phyloP scores from a whole-genome alignment of 768 basidiomycete genomes.

The Grammothele lineata region DNA sequence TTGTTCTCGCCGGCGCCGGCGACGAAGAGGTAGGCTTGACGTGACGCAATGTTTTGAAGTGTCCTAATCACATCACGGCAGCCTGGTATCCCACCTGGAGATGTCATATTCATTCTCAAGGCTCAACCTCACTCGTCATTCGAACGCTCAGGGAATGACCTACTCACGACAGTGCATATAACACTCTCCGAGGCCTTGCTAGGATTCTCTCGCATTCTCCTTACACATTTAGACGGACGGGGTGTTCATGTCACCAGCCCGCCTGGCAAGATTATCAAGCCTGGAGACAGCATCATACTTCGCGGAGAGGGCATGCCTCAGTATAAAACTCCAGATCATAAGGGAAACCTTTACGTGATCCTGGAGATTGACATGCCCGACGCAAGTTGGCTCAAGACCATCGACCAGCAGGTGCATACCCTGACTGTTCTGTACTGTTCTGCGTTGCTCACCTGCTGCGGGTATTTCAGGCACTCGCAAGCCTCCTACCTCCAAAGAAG shows the following conservation, averaged over 20 bases:
- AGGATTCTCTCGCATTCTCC: conserved; percentile 88
- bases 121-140: conserved; percentile 71
- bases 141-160: conserved; percentile 76
- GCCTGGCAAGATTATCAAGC: conserved; percentile 69
- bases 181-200: conserved; percentile 92
- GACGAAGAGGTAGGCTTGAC: conserved; percentile 74
- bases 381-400: conserved; percentile 65
- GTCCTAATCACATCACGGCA: too few species aligned
- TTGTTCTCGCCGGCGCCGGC: conserved; percentile 87
- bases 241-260: conserved; percentile 80
- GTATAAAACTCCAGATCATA: conserved; percentile 56
- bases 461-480: conserved; percentile 59
- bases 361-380: conserved; percentile 89
- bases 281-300: conserved; percentile 69
- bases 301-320: conserved; percentile 90
- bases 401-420: conserved; percentile 51
- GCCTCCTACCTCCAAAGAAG: conserved; percentile 73
- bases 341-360: conserved; percentile 80
- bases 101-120: conserved; percentile 82
- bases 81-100: conserved; percentile 86
- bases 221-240: conserved; percentile 91
- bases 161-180: conserved; percentile 76
- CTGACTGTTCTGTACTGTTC: background rate
- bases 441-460: too few species aligned
- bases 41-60: background rate